These are phyloP conservation scores for Colletotrichum brevisporum DNA, from an alignment of 2,329 filamentous ascomycete genomes.

Conservation along the genomic window DNA sequence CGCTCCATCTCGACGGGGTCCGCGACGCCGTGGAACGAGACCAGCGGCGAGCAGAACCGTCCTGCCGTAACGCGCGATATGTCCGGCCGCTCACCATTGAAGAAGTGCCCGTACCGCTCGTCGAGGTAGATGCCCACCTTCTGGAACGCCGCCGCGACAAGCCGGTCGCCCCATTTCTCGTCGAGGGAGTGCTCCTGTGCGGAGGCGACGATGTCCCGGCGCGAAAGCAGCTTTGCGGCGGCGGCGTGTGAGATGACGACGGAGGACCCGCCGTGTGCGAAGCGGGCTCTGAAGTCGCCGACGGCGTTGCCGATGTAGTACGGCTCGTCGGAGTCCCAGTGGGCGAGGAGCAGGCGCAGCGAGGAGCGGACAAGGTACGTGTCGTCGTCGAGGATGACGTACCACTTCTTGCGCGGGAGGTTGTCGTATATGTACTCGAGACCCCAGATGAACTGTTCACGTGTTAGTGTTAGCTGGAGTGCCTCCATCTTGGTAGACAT, in stretches of 20 bases:
- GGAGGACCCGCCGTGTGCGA: constrained; percentile 70
- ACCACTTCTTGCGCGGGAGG: constrained; percentile 71
- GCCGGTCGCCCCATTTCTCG: constrained; percentile 67
- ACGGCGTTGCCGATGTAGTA: constrained; percentile 71
- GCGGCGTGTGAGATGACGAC: constrained; percentile 66
- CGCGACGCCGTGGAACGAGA: constrained; percentile 67
- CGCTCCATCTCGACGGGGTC: constrained; percentile 60
- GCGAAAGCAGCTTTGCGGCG: constrained; percentile 61
- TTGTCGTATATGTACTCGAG: constrained; percentile 65
- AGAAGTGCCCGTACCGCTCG: constrained; percentile 67
- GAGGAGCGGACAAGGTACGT: constrained; percentile 67
- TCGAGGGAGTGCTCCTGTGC: constrained; percentile 64
- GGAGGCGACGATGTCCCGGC: constrained; percentile 57
- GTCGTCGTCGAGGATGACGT: constrained; percentile 71
- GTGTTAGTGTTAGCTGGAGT: background rate
- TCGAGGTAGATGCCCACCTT: constrained; percentile 69
- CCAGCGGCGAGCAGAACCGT: constrained; percentile 66
- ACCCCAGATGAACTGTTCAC: constrained; percentile 65
- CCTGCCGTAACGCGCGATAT: constrained; percentile 64
- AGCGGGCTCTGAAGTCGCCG: constrained; percentile 68
- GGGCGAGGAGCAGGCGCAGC: constrained; percentile 61
- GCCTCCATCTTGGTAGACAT: too few relatives aligned
- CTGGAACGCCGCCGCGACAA: constrained; percentile 67
- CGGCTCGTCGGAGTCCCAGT: constrained; percentile 61
- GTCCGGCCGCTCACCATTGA: constrained; percentile 68